These are phyloP conservation scores for Leccinum subgranulosum DNA, from an alignment of 768 basidiomycete genomes.

Conservation along the genomic window DNA sequence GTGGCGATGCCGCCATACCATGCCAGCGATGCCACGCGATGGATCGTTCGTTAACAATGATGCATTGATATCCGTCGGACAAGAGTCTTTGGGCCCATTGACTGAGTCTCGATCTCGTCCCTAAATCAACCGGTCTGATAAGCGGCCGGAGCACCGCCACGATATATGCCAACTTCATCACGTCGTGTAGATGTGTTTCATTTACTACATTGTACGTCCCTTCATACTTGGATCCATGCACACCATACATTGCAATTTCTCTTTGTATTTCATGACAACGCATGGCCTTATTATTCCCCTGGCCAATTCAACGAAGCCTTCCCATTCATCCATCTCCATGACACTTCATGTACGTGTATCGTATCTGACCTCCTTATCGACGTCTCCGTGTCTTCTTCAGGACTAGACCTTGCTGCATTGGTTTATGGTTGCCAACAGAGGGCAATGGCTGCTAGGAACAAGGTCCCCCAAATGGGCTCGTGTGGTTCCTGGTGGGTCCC, in stretches of 20 bases:
- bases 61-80: not conserved
- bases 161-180: constrained; percentile 2
- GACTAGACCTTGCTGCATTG: not conserved
- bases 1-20: not conserved
- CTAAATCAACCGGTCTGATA: not conserved
- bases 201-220: not conserved
- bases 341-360: not conserved
- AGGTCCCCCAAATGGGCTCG: not conserved
- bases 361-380: constrained; percentile 1
- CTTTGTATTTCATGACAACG: not conserved
- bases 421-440: not conserved
- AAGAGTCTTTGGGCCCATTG: not conserved
- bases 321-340: not conserved
- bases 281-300: not conserved
- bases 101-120: not conserved
- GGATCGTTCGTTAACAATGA: not conserved
- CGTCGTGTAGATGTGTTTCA: constrained; percentile 1
- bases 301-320: not conserved
- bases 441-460: not conserved
- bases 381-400: not conserved
- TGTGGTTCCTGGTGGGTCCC: not conserved
- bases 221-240: not conserved
- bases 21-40: not conserved
- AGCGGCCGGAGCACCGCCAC: constrained; percentile 3
- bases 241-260: not conserved